Conservation (phyloP, 75 land plant genomes). For the Chamaecyparis obtusa region DNA sequence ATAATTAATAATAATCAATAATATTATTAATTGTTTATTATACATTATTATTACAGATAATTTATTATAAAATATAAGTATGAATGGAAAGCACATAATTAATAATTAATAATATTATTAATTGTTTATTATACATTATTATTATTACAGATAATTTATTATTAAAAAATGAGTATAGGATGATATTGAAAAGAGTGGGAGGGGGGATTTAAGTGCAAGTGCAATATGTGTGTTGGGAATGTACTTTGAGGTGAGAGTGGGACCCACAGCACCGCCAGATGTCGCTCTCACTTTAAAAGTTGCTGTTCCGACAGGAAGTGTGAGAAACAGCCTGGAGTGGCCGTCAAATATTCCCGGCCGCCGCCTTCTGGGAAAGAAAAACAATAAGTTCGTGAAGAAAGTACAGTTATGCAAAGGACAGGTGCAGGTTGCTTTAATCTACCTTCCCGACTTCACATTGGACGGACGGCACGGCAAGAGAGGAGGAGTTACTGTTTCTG, state of each 20-base stretch:
- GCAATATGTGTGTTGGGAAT: background rate
- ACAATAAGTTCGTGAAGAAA: background rate
- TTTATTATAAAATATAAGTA: no score
- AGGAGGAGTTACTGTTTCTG: background rate
- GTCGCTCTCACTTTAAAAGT: background rate
- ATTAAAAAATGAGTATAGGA: no score
- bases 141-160: no score
- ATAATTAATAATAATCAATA: no score
- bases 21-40: no score
- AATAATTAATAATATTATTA: no score
- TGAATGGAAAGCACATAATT: no score
- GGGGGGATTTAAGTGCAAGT: no score
- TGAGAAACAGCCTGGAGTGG: background rate
- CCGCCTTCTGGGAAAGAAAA: background rate
- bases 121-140: no score
- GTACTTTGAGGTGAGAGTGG: constrained; percentile 3
- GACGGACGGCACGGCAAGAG: background rate
- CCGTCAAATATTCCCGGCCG: constrained; percentile 7
- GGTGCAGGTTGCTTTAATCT: background rate
- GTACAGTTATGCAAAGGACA: background rate
- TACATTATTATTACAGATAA: no score
- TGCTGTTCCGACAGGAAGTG: background rate
- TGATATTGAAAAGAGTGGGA: no score
- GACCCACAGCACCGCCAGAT: background rate
- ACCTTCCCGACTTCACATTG: background rate